phyloP scores from a whole-genome alignment of 108 stramenopile genomes.

The Asterionellopsis glacialis region DNA sequence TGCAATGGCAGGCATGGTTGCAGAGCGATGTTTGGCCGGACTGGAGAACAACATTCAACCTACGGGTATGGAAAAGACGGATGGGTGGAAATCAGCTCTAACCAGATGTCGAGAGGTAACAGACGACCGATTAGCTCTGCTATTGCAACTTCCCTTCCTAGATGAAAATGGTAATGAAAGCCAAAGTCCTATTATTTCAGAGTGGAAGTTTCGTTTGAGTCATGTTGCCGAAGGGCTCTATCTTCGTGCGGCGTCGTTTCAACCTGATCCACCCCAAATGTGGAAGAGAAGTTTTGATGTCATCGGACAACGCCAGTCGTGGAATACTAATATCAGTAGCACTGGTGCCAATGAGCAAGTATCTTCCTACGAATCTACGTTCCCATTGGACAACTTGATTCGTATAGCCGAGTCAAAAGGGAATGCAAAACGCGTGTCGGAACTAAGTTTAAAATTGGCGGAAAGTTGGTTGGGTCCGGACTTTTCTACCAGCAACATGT shows the following conservation, averaged over 20 bases:
- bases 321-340: not conserved
- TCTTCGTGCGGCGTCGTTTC: constrained; percentile 24
- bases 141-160: constrained; percentile 6
- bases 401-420: constrained; percentile 53
- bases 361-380: constrained; percentile 20
- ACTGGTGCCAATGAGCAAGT: not conserved
- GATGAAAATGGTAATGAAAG: not conserved
- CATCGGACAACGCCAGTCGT: constrained; percentile 12
- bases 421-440: constrained; percentile 47
- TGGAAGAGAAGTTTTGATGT: constrained; percentile 49
- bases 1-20: constrained; percentile 33
- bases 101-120: constrained; percentile 29
- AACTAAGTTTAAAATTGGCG: constrained; percentile 34
- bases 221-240: constrained; percentile 31
- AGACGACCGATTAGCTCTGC: constrained; percentile 19
- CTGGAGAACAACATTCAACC: not conserved
- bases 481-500: not conserved
- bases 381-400: constrained; percentile 42
- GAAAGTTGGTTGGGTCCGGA: constrained; percentile 30
- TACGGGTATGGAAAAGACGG: not conserved
- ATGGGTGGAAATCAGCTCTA: not conserved
- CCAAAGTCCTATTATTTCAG: not conserved
- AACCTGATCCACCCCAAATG: constrained; percentile 40
- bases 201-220: not conserved
- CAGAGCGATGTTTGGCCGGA: constrained; percentile 21